phyloP scores from a whole-genome alignment of 2,329 filamentous ascomycete genomes.

The Myriosclerotinia scirpicola region DNA sequence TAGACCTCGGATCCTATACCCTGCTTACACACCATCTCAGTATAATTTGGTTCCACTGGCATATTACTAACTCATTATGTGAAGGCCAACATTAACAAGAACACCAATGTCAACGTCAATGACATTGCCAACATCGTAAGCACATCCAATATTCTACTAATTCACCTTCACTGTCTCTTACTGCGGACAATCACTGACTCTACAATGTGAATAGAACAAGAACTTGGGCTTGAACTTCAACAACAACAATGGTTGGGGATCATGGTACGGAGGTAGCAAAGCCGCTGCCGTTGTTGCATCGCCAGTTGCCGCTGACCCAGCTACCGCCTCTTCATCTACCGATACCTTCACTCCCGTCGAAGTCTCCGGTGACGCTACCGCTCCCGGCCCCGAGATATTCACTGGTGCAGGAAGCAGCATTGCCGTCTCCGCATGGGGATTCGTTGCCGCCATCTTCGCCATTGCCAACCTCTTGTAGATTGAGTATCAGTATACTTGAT shows the following conservation, averaged over 20 bases:
- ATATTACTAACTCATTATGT: background rate
- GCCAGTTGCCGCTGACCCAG: background rate
- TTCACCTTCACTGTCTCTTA: background rate
- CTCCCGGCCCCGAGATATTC: constrained; percentile 5
- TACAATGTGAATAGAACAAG: constrained; percentile 1
- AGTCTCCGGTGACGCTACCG: background rate
- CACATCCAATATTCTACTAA: background rate
- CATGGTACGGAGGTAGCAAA: constrained; percentile 19
- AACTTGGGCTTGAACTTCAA: constrained; percentile 10
- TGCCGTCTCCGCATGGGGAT: constrained; percentile 13
- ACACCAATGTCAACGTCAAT: constrained; percentile 8
- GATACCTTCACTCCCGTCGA: background rate
- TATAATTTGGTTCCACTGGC: background rate
- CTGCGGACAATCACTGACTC: background rate
- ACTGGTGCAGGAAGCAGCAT: constrained; percentile 15
- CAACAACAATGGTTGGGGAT: constrained; percentile 5
- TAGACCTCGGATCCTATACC: no score
- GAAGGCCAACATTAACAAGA: constrained; percentile 12
- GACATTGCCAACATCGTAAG: constrained; percentile 14
- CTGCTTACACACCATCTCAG: background rate
- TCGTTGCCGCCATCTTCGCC: constrained; percentile 14
- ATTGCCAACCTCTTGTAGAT: constrained; percentile 13
- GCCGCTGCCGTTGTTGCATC: background rate
- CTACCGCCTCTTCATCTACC: background rate
- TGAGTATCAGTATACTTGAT: constrained; percentile 8